Evolutionary conservation across 495 filamentous ascomycete genomes (phyloP), one percentile per base, ranked within the genome.

Genomic region (Neurospora sp.): DNA sequence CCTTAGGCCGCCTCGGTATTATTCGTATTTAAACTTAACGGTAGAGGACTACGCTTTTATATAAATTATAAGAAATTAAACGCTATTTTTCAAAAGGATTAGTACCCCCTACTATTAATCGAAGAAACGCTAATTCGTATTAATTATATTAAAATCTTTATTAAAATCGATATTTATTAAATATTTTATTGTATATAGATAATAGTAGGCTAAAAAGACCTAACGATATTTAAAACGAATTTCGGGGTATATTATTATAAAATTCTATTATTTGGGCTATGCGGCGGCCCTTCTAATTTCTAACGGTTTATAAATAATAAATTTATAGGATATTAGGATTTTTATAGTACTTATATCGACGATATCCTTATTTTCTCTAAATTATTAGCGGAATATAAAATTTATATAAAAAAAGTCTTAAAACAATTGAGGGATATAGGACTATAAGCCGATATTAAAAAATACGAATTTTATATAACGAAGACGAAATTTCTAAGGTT

Each of bases 71-170:
- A 2, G 27, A 31, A 31, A 2, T 31, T 31, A 31, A 31, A 31
- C 27, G 27, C 38, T 0, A 70, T 87, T 0, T 87, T 79, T 0
- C 75, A 74, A 6, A 85, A 85, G 72, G 81, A 89, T 41, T 41
- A 76, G 0, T 86, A 87, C 70, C 82, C 83, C 0, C 59, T 88
- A 0, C 85, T 83, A 0, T 59, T 86, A 12, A 86, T 88, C 23
- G 69, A 84, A 20, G 81, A 89, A 72, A 78, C 80, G 0, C 62
- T 88, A 7, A 39, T 76, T 20, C 31, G 74, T 0, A 37, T 88
- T 0, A 35, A 18, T 0, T 74, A 73, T 41, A 77, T 78, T 3
- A 82, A 76, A 62, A 77, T 79, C 37, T 88, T 84, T 72, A 88
- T 77, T 0, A 87, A 86, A 72, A 59, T 89, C 0, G 81, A 89